Percentiles rank a stretch among this genome's conserved stretches.
Evolutionary conservation across 192 early-diverging fungal genomes (phyloP).

Genomic region (Entrophospora sp.): DNA sequence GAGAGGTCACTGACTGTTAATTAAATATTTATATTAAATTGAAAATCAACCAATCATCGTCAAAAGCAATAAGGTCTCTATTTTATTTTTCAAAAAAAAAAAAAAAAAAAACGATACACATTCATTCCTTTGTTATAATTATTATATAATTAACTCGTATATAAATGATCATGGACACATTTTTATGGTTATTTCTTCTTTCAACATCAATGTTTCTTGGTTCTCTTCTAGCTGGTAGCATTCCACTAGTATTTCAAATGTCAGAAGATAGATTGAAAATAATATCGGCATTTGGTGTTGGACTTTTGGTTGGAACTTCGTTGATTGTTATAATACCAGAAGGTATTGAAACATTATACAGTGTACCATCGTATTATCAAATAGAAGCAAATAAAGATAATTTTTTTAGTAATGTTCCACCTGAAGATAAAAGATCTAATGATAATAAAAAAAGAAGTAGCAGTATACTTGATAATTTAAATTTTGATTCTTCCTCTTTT

Average conservation of each 20-base stretch:
- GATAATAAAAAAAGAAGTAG: too few species aligned
- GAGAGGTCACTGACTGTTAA: too few species aligned
- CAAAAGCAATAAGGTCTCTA: too few species aligned
- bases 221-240: slow-evolving; percentile 76
- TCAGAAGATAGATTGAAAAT: slow-evolving; percentile 62
- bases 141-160: too few species aligned
- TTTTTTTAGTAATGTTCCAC: neutral
- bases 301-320: slow-evolving; percentile 85
- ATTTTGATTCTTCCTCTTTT: too few species aligned
- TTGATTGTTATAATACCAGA: slow-evolving; percentile 93
- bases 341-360: slow-evolving; percentile 82
- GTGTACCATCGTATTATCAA: slow-evolving; percentile 7
- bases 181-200: slow-evolving; percentile 55
- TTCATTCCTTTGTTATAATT: too few species aligned
- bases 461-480: too few species aligned
- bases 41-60: too few species aligned
- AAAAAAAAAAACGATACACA: too few species aligned
- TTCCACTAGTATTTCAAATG: slow-evolving; percentile 76
- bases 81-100: too few species aligned
- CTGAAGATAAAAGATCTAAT: too few species aligned
- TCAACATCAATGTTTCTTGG: slow-evolving; percentile 73
- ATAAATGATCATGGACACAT: slow-evolving; percentile 51
- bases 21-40: too few species aligned
- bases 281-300: slow-evolving; percentile 78
- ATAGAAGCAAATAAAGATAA: neutral